Percentiles rank a stretch among this genome's conserved stretches.
Evolutionary conservation across 1,284 basidiomycete genomes (phyloP).

Genomic region (Athelia psychrophila): DNA sequence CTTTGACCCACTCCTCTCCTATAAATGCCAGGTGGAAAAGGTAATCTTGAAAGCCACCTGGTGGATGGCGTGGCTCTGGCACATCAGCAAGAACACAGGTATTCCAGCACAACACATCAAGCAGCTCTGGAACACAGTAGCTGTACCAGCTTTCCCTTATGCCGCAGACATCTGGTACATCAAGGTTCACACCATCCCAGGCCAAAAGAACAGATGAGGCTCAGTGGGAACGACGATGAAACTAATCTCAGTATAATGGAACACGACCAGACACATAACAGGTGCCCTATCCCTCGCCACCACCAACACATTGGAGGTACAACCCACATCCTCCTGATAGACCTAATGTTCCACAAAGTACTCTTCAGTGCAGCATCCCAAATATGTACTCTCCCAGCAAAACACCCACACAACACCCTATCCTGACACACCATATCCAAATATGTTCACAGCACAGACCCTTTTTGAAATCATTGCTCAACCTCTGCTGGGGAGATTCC

Average conservation of each 20-base stretch:
- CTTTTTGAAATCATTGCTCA: no score
- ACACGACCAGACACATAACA: conserved; percentile 11
- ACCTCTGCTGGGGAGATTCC: no score
- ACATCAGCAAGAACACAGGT: conserved; percentile 3
- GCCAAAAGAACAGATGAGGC: neutral
- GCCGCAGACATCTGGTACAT: conserved; percentile 20
- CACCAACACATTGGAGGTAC: conserved; percentile 12
- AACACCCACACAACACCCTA: no score
- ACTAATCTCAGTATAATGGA: conserved; percentile 9
- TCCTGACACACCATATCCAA: no score
- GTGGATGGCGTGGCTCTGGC: neutral
- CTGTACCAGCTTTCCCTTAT: conserved; percentile 24
- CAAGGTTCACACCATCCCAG: conserved; percentile 4
- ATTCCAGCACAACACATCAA: neutral
- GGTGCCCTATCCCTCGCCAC: conserved; percentile 16
- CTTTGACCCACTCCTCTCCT: neutral
- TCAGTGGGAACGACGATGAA: conserved; percentile 11
- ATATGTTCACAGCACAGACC: no score
- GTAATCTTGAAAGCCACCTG: neutral
- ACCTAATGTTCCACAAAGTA: conserved; percentile 9
- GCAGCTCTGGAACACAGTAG: conserved; percentile 19
- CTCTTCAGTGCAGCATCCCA: conserved; percentile 3
- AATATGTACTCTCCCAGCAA: conserved; percentile 6
- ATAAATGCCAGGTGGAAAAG: neutral
- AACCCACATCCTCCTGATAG: conserved; percentile 14